Base-by-base conservation (phyloP, 192 early-diverging fungal species). In the Mycoemilia scoparia region DNA sequence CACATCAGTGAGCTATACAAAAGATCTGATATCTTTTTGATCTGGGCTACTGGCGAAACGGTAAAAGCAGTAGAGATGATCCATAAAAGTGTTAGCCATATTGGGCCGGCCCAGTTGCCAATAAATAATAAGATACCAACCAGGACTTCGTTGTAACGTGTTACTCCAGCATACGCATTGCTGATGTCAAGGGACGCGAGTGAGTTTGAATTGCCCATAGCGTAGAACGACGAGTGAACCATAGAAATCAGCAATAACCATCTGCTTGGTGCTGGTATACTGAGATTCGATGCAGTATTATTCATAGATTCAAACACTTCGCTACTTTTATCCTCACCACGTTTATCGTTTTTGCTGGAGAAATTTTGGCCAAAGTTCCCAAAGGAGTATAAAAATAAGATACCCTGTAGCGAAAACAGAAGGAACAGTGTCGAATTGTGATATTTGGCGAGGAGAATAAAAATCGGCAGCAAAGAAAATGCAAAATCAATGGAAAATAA, bases 171-270 rank as follows among this genome's bases (percentile, higher is more conserved):
- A 38, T 84, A 84, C 2, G 77, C 69, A 32, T 75, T 75, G 39
- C 77, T 74, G 13, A 84, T 54, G 30, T 84, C 80, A n/a, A 80
- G 55, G 7, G 77, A 76, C 1, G 80, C 74, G 13, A 84, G 72
- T 3, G 77, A 76, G 42, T 84, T 84, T 0, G 76, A 76, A 49
- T 79, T 78, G 12, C 77, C 80, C 18, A 73, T 61, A 4, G 61
- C 29, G 34, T 73, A 84, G 25, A 84, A 84, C 11, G 78, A 69
- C 1, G 60, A 49, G 14, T 62, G 32, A 5, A 51, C 22, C 7
- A 74, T 54, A 12, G 51, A 61, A 28, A 71, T 48, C 15, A 46
- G 49, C 30, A 69, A 39, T 4, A 69, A 38, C 24, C 23, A 28
- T 21, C 39, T 46, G 16, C 48, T 41, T n/a, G n/a, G n/a, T n/a